phyloP scores from a whole-genome alignment of 2,329 filamentous ascomycete genomes.

The Cadophora malorum region DNA sequence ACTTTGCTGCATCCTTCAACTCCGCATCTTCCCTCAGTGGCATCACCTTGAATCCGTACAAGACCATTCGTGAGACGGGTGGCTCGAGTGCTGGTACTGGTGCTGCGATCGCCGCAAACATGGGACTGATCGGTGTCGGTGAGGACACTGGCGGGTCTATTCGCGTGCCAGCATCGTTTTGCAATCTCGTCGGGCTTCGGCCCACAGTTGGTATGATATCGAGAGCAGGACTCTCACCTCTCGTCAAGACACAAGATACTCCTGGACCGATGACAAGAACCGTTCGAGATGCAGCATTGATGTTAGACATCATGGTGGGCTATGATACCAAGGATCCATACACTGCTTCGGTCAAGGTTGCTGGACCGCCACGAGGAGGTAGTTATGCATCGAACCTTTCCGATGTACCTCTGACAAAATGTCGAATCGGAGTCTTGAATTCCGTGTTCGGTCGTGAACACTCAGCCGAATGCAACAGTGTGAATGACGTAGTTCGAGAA shows the following conservation, averaged over 20 bases:
- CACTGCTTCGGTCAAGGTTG: conserved; percentile 38
- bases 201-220: conserved; percentile 33
- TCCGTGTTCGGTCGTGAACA: conserved; percentile 40
- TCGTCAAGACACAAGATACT: conserved; percentile 43
- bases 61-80: conserved; percentile 44
- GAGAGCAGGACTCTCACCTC: conserved; percentile 41
- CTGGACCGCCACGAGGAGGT: conserved; percentile 39
- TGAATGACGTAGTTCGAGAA: conserved; percentile 38
- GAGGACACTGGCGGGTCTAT: conserved; percentile 34
- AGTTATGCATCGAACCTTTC: conserved; percentile 42
- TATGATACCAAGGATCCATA: conserved; percentile 42
- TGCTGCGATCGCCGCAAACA: conserved; percentile 50
- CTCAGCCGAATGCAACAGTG: conserved; percentile 35
- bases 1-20: conserved; percentile 31
- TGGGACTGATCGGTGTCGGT: conserved; percentile 46
- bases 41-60: conserved; percentile 31
- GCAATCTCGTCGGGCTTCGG: conserved; percentile 33
- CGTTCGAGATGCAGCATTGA: conserved; percentile 42
- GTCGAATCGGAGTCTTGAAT: conserved; percentile 43
- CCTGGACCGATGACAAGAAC: conserved; percentile 45
- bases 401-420: conserved; percentile 28
- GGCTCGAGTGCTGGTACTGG: conserved; percentile 57
- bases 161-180: conserved; percentile 34
- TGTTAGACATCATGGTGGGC: conserved; percentile 44
- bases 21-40: conserved; percentile 32